phyloP scores from a whole-genome alignment of 148 eudicot genomes.

The Gaultheria prostrata region DNA sequence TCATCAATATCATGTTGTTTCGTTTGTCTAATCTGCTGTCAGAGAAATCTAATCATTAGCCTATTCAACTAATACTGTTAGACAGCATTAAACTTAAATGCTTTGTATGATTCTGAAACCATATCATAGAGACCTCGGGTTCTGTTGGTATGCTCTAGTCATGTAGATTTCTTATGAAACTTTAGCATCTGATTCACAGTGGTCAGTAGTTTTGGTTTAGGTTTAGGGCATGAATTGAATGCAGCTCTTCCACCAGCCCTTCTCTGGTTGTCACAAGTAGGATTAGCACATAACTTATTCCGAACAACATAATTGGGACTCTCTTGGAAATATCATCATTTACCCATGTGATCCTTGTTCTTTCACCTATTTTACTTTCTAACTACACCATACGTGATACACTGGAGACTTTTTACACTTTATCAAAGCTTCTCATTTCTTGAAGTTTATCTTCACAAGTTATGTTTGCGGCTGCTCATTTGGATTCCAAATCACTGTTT shows the following conservation, averaged over 20 bases:
- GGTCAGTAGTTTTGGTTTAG: neutral
- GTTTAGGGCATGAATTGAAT: neutral
- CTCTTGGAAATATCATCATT: neutral
- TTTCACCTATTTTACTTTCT: conserved; percentile 4
- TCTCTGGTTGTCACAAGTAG: neutral
- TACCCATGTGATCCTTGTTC: neutral
- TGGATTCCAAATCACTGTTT: neutral
- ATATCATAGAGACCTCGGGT: neutral
- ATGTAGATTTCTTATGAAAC: neutral
- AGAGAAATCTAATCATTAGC: neutral
- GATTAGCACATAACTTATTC: conserved; percentile 1
- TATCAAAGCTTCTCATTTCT: neutral
- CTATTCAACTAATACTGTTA: neutral
- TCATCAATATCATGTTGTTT: neutral
- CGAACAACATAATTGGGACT: neutral
- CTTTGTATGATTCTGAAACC: neutral
- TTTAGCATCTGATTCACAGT: neutral
- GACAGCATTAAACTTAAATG: neutral
- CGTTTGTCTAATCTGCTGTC: neutral
- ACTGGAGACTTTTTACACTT: neutral
- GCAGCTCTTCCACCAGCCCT: neutral
- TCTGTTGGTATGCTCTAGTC: neutral
- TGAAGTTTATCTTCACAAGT: neutral
- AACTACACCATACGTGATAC: neutral
- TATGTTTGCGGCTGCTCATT: neutral